These are phyloP conservation scores for Stephanodiscus minutulus DNA, from an alignment of 108 stramenopile species.

Conservation along the genomic window DNA sequence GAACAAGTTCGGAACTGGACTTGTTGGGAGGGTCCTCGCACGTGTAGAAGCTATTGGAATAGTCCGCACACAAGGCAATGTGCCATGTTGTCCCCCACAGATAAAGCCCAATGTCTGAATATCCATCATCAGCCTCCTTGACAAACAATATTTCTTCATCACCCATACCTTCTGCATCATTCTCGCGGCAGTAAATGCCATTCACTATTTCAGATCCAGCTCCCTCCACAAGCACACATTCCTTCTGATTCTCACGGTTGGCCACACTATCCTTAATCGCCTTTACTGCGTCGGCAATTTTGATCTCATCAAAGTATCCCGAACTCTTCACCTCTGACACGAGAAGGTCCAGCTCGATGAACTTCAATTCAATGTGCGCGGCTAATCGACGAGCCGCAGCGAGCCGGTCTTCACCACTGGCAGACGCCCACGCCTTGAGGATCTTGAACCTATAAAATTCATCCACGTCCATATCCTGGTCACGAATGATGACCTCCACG, in stretches of 20 bases:
- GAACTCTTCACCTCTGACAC: slow-evolving; percentile 45
- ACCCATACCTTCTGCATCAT: slow-evolving; percentile 38
- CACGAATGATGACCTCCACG: slow-evolving; percentile 42
- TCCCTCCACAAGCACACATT: slow-evolving; percentile 69
- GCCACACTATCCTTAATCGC: slow-evolving; percentile 48
- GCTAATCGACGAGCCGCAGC: slow-evolving; percentile 30
- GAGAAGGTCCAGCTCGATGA: slow-evolving; percentile 57
- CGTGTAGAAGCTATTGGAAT: slow-evolving; percentile 46
- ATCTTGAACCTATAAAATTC: slow-evolving; percentile 71
- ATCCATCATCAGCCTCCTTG: slow-evolving; percentile 49
- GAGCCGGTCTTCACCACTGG: slow-evolving; percentile 17
- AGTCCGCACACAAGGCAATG: slow-evolving; percentile 51
- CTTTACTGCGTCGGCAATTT: slow-evolving; percentile 48
- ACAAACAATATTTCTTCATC: slow-evolving; percentile 49
- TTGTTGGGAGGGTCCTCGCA: slow-evolving; percentile 27
- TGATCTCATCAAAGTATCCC: slow-evolving; percentile 47
- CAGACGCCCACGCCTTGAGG: slow-evolving; percentile 53
- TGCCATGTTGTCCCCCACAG: slow-evolving; percentile 39
- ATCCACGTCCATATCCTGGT: slow-evolving; percentile 59
- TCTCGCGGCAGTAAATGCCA: slow-evolving; percentile 60
- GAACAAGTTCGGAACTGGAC: slow-evolving; percentile 31
- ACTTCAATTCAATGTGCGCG: slow-evolving; percentile 49
- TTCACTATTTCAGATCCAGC: slow-evolving; percentile 51
- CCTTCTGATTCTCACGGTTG: slow-evolving; percentile 47
- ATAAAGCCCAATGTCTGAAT: slow-evolving; percentile 41